Evolutionary conservation across 177 flowering plant genomes (phyloP).

Genomic region (Vitis hybrid): DNA sequence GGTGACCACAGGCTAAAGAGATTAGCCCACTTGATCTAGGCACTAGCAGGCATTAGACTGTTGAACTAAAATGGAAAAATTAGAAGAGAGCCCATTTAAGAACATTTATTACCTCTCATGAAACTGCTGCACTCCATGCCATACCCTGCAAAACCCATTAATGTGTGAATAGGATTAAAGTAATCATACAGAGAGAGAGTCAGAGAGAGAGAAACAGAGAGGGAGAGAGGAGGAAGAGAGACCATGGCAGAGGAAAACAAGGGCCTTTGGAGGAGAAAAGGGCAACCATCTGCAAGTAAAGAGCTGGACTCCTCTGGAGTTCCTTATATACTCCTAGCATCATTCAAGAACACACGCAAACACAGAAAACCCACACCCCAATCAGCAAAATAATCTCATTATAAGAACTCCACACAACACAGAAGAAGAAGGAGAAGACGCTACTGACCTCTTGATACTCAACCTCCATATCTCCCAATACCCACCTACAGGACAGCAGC

Average conservation of each 20-base stretch:
- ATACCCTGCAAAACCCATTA: slow-evolving; percentile 70
- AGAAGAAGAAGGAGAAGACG: background rate
- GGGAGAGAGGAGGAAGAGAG: slow-evolving; percentile 16
- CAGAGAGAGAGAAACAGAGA: slow-evolving; percentile 23
- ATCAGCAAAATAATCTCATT: background rate
- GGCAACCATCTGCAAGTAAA: slow-evolving; percentile 98
- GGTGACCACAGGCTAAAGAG: no score
- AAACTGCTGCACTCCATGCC: slow-evolving; percentile 97
- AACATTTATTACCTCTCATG: slow-evolving; percentile 82
- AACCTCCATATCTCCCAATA: slow-evolving; percentile 25
- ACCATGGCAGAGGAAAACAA: slow-evolving; percentile 98
- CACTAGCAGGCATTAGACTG: background rate
- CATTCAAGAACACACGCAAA: background rate
- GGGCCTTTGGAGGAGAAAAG: slow-evolving; percentile 71
- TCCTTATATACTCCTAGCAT: slow-evolving; percentile 63
- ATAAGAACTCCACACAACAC: slow-evolving; percentile 1
- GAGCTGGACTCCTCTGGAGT: slow-evolving; percentile 81
- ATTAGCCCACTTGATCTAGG: background rate
- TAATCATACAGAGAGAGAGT: slow-evolving; percentile 4
- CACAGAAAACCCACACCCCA: background rate
- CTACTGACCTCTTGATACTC: slow-evolving; percentile 54
- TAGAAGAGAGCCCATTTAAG: slow-evolving; percentile 3
- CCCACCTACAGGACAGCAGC: background rate
- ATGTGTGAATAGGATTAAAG: slow-evolving; percentile 7
- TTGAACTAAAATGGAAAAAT: slow-evolving; percentile 1